Conservation (phyloP, 2,329 filamentous ascomycete genomes). For the Rutstroemia sp. region DNA sequence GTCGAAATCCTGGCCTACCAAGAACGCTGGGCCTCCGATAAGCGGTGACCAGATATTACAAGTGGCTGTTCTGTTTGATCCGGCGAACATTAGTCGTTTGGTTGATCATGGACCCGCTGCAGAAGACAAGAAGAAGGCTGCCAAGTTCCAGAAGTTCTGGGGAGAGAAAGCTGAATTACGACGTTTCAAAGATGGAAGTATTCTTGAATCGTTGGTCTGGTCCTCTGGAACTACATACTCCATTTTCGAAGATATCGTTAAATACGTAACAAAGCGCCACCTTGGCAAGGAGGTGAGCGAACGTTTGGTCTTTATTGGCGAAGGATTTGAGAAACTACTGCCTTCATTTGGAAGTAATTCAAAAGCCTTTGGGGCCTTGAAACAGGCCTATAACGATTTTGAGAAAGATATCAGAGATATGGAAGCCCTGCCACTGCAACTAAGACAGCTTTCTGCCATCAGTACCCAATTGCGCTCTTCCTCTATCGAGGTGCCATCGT, state of each 20-base stretch:
- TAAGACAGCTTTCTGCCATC: constrained; percentile 71
- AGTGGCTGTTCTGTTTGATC: constrained; percentile 66
- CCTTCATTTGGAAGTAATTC: constrained; percentile 29
- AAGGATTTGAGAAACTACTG: constrained; percentile 40
- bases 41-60: constrained; percentile 37
- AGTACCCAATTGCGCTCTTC: constrained; percentile 68
- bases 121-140: constrained; percentile 76
- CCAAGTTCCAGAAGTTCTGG: constrained; percentile 85
- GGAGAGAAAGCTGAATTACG: constrained; percentile 87
- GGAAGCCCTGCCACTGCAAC: constrained; percentile 78
- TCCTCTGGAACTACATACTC: constrained; percentile 50
- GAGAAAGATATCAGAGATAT: constrained; percentile 71
- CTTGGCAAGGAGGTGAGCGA: constrained; percentile 46
- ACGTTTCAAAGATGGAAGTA: constrained; percentile 91
- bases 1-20: constrained; percentile 39
- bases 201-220: constrained; percentile 90
- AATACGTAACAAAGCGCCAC: constrained; percentile 63
- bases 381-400: constrained; percentile 62
- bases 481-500: constrained; percentile 47
- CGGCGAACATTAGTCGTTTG: constrained; percentile 61
- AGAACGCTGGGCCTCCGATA: constrained; percentile 30
- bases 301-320: constrained; percentile 36
- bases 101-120: constrained; percentile 85
- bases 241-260: constrained; percentile 73
- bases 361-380: constrained; percentile 58